These are phyloP conservation scores for Beauveria bassiana DNA, from an alignment of 2,329 filamentous ascomycete genomes.

Conservation along the genomic window DNA sequence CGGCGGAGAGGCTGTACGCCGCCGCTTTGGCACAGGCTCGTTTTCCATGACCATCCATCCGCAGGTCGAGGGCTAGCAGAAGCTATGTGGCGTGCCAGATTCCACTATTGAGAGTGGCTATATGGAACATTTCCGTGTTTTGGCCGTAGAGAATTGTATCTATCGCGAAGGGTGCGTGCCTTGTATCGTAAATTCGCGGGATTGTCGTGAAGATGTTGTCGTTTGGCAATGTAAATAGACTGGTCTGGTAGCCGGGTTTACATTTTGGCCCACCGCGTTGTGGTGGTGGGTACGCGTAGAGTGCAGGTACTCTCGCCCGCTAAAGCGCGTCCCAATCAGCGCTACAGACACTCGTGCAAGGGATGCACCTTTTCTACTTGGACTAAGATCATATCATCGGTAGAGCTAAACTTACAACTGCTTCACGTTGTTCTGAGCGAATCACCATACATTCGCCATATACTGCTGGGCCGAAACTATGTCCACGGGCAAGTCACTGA, in stretches of 20 bases:
- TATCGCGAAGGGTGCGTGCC: not conserved
- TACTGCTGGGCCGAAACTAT: too few relatives aligned
- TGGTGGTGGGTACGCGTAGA: conserved; percentile 6
- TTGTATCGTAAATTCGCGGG: not conserved
- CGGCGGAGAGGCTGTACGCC: conserved; percentile 41
- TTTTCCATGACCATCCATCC: conserved; percentile 10
- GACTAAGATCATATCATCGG: not conserved
- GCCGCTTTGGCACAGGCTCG: conserved; percentile 54
- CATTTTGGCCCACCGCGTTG: conserved; percentile 2
- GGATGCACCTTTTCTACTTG: not conserved
- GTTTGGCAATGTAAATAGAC: conserved; percentile 6
- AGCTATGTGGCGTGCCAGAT: not conserved
- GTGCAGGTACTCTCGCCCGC: not conserved
- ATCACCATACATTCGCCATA: too few relatives aligned
- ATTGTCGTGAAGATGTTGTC: not conserved
- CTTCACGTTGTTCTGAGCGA: too few relatives aligned
- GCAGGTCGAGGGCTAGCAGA: not conserved
- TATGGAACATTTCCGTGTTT: not conserved
- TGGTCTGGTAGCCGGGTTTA: not conserved
- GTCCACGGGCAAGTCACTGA: too few relatives aligned
- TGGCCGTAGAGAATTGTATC: too few relatives aligned
- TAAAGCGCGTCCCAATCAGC: not conserved
- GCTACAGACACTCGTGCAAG: not conserved
- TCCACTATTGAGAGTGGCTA: not conserved
- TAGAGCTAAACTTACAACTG: too few relatives aligned